These are phyloP conservation scores for Chionographis japonica DNA, from an alignment of 106 monocot species.

Conservation along the genomic window DNA sequence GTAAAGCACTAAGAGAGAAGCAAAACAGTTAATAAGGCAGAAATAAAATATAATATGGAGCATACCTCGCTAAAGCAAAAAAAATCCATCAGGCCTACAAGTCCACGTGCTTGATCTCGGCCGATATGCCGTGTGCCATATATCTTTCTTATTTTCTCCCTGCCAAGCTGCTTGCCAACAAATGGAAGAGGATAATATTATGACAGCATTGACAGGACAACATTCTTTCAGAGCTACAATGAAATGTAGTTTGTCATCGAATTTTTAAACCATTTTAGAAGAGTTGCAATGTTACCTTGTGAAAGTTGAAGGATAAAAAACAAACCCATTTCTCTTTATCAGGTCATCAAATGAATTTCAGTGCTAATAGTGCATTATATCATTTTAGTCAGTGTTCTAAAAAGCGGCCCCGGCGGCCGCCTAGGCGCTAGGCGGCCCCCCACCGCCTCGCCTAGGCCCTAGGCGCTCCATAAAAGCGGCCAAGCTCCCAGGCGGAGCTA, in stretches of 20 bases:
- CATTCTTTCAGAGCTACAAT: neutral
- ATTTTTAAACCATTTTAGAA: neutral
- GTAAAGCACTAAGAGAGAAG: neutral
- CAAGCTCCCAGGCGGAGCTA: too few species aligned
- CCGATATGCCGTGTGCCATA: conserved; percentile 99
- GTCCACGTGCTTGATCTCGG: conserved; percentile 66
- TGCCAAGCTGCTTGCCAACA: conserved; percentile 51
- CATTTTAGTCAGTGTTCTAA: too few species aligned
- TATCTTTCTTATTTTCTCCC: conserved; percentile 51
- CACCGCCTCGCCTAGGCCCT: too few species aligned
- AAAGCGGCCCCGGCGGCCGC: too few species aligned
- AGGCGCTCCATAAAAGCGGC: too few species aligned
- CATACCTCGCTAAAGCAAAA: conserved; percentile 99
- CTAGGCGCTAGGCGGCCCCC: too few species aligned
- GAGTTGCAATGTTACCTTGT: too few species aligned
- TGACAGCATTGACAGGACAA: neutral
- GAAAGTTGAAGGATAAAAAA: too few species aligned
- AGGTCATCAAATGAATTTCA: too few species aligned
- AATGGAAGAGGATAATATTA: neutral
- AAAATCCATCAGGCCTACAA: conserved; percentile 96
- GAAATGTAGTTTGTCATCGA: neutral
- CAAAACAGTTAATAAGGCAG: too few species aligned
- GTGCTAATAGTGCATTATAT: too few species aligned
- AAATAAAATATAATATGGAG: neutral
- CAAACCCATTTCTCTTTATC: too few species aligned